A percentile compares a stretch with the other conserved stretches of the same genome.
These are phyloP conservation scores for Graphilbum ipis-grandicollis DNA, from an alignment of 2,329 filamentous ascomycete species.

Conservation along the genomic window DNA sequence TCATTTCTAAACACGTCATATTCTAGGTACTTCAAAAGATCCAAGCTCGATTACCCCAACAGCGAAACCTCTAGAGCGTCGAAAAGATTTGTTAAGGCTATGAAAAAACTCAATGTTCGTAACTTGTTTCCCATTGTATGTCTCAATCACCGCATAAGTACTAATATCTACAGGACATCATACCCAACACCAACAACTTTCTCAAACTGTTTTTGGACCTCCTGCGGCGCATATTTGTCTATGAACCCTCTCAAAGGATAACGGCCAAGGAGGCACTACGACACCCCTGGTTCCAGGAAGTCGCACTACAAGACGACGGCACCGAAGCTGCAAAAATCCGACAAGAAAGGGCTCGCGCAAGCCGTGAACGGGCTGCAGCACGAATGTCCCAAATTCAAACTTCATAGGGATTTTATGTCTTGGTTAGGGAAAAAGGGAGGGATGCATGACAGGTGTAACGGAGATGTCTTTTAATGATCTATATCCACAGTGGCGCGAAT, in stretches of 20 bases:
- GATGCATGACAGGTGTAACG: no score
- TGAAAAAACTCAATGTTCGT: constrained; percentile 52
- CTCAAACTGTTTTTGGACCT: constrained; percentile 46
- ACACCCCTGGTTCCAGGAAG: constrained; percentile 52
- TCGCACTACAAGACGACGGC: constrained; percentile 45
- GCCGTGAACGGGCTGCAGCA: constrained; percentile 2
- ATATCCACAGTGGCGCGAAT: neutral
- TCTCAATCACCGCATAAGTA: no score
- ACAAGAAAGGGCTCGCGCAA: constrained; percentile 17
- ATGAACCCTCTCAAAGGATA: constrained; percentile 47
- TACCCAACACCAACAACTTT: constrained; percentile 41
- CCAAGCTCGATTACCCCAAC: constrained; percentile 47
- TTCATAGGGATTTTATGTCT: neutral
- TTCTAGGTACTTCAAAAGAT: constrained; percentile 46
- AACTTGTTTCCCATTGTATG: no score
- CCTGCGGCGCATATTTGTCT: constrained; percentile 49
- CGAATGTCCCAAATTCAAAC: neutral
- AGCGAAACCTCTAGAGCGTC: constrained; percentile 47
- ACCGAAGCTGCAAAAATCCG: constrained; percentile 51
- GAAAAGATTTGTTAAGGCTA: constrained; percentile 50
- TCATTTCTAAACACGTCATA: neutral
- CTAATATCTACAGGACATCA: constrained; percentile 46
- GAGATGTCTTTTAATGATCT: neutral
- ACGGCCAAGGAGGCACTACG: constrained; percentile 49
- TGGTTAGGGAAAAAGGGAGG: neutral